These are phyloP conservation scores for Dioszegia aurantiaca DNA, from an alignment of 768 basidiomycete species.

Conservation along the genomic window DNA sequence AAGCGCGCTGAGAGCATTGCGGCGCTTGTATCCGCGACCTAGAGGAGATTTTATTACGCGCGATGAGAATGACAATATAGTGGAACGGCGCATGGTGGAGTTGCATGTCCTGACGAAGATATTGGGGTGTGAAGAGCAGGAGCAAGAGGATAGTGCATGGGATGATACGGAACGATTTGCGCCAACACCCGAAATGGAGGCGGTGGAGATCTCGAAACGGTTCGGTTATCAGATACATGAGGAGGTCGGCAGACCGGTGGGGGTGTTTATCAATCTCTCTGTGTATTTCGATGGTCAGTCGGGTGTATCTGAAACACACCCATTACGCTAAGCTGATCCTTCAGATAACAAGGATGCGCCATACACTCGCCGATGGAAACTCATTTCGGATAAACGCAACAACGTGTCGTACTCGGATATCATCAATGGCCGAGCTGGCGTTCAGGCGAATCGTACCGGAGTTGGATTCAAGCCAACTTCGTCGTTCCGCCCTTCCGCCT, in stretches of 20 bases:
- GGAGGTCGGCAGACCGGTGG: conserved; percentile 30
- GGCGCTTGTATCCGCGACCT: conserved; percentile 37
- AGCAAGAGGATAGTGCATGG: conserved; percentile 42
- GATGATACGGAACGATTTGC: conserved; percentile 29
- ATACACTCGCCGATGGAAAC: conserved; percentile 39
- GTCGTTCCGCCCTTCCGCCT: conserved; percentile 12
- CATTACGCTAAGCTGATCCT: conserved; percentile 1
- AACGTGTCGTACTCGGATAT: conserved; percentile 37
- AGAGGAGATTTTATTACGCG: conserved; percentile 25
- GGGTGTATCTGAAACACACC: not conserved
- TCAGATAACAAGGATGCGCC: conserved; percentile 37
- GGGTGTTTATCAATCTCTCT: conserved; percentile 40
- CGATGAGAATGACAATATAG: conserved; percentile 58
- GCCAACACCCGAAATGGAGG: conserved; percentile 31
- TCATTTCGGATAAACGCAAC: conserved; percentile 47
- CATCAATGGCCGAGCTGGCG: conserved; percentile 48
- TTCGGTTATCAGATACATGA: conserved; percentile 35
- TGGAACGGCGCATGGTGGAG: conserved; percentile 45
- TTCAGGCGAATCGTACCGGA: conserved; percentile 26
- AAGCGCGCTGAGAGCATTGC: conserved; percentile 61
- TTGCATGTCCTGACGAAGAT: conserved; percentile 46
- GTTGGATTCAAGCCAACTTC: conserved; percentile 5
- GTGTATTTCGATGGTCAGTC: conserved; percentile 41
- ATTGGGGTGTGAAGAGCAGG: conserved; percentile 52
- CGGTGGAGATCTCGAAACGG: conserved; percentile 29